These are phyloP conservation scores for Diaporthe velutina DNA, from an alignment of 2,329 filamentous ascomycete species.

Conservation along the genomic window DNA sequence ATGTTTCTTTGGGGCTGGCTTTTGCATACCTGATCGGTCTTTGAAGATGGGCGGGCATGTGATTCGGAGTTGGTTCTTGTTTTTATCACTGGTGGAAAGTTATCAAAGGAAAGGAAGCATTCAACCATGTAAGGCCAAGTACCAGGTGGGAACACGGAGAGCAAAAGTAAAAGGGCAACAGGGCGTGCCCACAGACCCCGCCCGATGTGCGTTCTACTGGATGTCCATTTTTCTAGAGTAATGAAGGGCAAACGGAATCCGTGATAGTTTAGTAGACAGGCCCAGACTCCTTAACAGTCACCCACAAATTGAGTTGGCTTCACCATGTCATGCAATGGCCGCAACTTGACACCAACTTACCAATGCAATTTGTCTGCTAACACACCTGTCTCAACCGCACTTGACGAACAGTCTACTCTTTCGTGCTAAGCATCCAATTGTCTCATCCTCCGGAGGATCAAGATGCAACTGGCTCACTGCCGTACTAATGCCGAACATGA, in stretches of 20 bases:
- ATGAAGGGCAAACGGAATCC: not conserved
- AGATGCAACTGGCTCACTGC: not conserved
- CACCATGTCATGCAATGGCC: not conserved
- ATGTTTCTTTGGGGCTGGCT: slow-evolving; percentile 3
- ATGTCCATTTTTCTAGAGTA: not conserved
- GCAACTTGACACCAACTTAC: not conserved
- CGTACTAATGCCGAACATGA: not conserved
- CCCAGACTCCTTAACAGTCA: not conserved
- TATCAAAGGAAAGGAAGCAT: not conserved
- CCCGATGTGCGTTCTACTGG: not conserved
- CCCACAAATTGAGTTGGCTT: not conserved
- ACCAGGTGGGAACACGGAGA: not conserved
- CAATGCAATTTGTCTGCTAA: not conserved
- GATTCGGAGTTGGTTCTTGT: slow-evolving; percentile 21
- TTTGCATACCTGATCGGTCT: slow-evolving; percentile 31
- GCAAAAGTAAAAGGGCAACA: not conserved
- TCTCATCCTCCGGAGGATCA: not conserved
- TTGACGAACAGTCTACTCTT: no score
- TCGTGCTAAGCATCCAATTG: not conserved
- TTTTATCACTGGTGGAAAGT: not conserved
- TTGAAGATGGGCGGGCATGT: slow-evolving; percentile 20
- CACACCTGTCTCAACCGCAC: no score
- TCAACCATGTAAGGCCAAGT: slow-evolving; percentile 14
- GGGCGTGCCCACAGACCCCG: not conserved
- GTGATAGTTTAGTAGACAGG: slow-evolving; percentile 5